Evolutionary conservation across 2,329 filamentous ascomycete species (phyloP), one percentile per base, ranked within the genome.

Genomic region (Verticillium longisporum): DNA sequence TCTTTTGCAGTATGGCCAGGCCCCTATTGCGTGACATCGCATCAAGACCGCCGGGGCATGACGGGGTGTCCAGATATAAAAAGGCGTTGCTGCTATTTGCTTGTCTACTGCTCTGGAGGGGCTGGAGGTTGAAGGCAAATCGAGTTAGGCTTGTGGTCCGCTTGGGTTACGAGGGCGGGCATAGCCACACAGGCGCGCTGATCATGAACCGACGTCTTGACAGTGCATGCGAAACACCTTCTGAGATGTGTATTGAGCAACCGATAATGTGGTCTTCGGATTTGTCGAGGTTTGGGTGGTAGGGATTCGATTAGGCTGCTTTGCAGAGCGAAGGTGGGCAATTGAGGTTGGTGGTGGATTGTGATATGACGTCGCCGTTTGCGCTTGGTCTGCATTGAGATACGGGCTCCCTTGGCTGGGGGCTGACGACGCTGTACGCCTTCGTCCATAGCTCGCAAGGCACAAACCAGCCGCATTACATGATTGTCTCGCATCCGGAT

Each of bases 1-100:
- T 96, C 83, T 97, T 97, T 78, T 98, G 94, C 74, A 97, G 86
- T 64, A 87, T 87, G 75, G 89, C 87, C 71, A 87, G 82, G 64
- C 75, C 75, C 70, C 76, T 81, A 72, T 76, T 82, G 69, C 78
- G 78, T 73, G 81, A 80, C 83, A 85, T 85, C 67, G 70, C 77
- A 32, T 54, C 32, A 4, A 36, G 14, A 33, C 32, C 38, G 18
- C 32, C 37, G 33, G 57, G 31, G 31, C 57, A 59, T 59, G 31
- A 31, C 33, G 13, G 26, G 32, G 54, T 34, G 26, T 15, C 53
- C 9, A 31, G 18, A 13, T 26, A 14, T 26, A 50, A 18, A 18
- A n/a, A 10, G n/a, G 45, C 5, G 45, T 5, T 50, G 7, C n/a
- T 26, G 45, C 26, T 26, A 11, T 21, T 9, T 9, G n/a, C 45